Evolutionary conservation across 352 stramenopile genomes (phyloP).

Genomic region (Phytophthora quininea): DNA sequence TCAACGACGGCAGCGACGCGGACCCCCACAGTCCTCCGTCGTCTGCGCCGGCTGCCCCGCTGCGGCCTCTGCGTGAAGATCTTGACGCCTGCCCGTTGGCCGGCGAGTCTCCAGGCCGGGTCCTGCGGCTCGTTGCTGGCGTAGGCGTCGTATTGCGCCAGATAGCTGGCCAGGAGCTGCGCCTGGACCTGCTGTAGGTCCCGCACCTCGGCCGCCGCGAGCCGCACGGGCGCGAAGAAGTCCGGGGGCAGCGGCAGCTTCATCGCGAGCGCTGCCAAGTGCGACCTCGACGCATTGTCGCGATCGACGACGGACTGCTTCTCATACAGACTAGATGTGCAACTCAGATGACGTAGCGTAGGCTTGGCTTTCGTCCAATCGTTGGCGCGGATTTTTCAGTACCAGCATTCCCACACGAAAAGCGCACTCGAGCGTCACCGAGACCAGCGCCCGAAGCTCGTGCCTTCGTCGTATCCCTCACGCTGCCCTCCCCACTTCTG

Average conservation of each 20-base stretch:
- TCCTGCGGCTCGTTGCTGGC: conserved; percentile 12
- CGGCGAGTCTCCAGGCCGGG: conserved; percentile 50
- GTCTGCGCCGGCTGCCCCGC: conserved; percentile 19
- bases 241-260: conserved; percentile 49
- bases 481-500: not conserved
- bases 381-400: not conserved
- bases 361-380: conserved; percentile 4
- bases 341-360: not conserved
- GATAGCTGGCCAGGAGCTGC: conserved; percentile 54
- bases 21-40: not conserved
- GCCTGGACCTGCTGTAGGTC: conserved; percentile 54
- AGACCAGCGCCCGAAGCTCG: conserved; percentile 19
- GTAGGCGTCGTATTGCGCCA: conserved; percentile 58
- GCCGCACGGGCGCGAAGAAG: conserved; percentile 59
- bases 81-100: conserved; percentile 53
- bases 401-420: too few relatives aligned
- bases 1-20: conserved; percentile 32
- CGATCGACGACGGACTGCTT: not conserved
- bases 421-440: conserved; percentile 24
- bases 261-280: conserved; percentile 37
- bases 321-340: too few relatives aligned
- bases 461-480: not conserved
- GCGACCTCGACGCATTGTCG: not conserved
- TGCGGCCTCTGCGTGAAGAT: conserved; percentile 46
- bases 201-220: conserved; percentile 40